Evolutionary conservation across 306 rosid genomes (phyloP), one percentile per base, ranked within the genome.

Genomic region (Vachellia collinsii): DNA sequence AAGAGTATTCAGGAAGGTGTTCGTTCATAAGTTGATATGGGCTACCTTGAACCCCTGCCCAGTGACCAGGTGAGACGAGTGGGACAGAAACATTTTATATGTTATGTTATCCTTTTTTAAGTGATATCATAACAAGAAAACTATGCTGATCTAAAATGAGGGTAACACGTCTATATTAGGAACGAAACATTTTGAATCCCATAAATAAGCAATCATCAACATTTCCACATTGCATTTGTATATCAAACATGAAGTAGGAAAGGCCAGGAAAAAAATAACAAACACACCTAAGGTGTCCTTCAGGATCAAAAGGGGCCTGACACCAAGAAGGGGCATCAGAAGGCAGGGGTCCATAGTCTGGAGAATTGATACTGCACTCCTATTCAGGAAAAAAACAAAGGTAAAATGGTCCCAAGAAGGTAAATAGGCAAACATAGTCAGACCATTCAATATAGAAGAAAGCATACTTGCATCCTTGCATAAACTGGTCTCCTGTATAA

Each of bases 291-390:
- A 96, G 80, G 72, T 93, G 84, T 69, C 99, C 99, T 90, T 96
- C 99, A 6, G 99, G 99, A 84, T 96, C 99, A 86, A 92, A 96
- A 77, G 99, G 98, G 74, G 99, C 93, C 80, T 93, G 98, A 76
- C 99, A 96, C 99, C 99, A 96, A 17, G 98, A 76, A 74, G 99
- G 99, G 84, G 99, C 97, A 86, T 82, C 86, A 51, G 88, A 84
- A 77, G 99, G 98, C 82, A 93, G 71, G 19, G 97, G 99, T 48
- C 99, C 98, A 79, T 88, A 78, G 76, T 85, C 88, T 10, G 99
- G 99, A 47, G 97, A 88, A 81, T 92, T 90, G 19, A 92, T 88
- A 76, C 98, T 96, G 85, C 99, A 96, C 82, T 92, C 88, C 99
- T 96, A 77, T 77, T 63, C 77, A 78, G 19, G 23, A 43, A 68